Base-by-base conservation (phyloP, 179 eudicot genomes). In the Silene vulgaris region DNA sequence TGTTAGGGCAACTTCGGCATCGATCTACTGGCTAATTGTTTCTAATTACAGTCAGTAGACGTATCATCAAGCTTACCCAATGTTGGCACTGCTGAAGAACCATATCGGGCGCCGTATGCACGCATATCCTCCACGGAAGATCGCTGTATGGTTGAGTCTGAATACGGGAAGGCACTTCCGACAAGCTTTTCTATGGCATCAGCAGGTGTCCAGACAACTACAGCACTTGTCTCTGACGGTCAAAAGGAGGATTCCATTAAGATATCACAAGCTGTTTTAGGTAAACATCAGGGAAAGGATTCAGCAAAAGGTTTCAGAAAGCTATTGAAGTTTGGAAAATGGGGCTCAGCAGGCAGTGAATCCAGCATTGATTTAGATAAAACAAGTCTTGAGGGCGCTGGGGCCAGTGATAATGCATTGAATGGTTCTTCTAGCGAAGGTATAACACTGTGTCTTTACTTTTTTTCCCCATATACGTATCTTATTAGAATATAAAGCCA, bases 261-360 rank as follows among this genome's bases (percentile, higher is more conserved):
- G 75, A 72, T 75, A 74, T 83, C 88, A 60, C 91, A 87, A 75
- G 76, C 40, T 35, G 40, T 80, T 67, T 75, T 78, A 19, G 90
- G 80, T 77, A 91, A 85, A 82, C 76, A 76, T 69, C 85, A 70
- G 45, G 89, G 78, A 54, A 92, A 89, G 84, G 92, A 86, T 66
- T 79, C 89, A 50, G 72, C 96, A 1, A 94, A 89, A 84, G 98
- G 98, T 70, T 87, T 94, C 52, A 94, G 82, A 78, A 87, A 91
- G 74, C 86, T 94, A 16, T 82, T 91, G 80, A 90, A 80, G 82
- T 87, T 91, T 79, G 96, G 91, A 74, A 90, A 74, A 84, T 91
- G 86, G 86, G 82, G 67, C 74, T 87, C 96, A 74, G 64, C 83
- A 5, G 73, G 88, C 45, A 76, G 80, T 77, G 92, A 89, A 75